Conservation (phyloP, 2,329 filamentous ascomycete genomes). For the Fusarium torreyae region DNA sequence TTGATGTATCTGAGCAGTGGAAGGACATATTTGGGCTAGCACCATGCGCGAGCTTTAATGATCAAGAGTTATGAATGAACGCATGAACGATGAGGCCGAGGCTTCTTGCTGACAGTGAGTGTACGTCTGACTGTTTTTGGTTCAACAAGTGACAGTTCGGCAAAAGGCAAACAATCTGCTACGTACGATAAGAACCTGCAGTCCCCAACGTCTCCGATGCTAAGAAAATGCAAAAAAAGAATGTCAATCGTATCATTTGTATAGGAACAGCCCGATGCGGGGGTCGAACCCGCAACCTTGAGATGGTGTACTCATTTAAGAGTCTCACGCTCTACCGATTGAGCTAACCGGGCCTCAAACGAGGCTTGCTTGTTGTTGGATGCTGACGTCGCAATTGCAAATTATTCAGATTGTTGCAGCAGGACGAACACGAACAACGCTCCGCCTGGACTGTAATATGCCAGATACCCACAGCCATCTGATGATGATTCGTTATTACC, state of each 20-base stretch:
- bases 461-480: too few relatives aligned
- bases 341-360: slow-evolving; percentile 56
- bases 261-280: slow-evolving; percentile 61
- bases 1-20: slow-evolving; percentile 8
- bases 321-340: slow-evolving; percentile 79
- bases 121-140: neutral
- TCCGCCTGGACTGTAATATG: too few relatives aligned
- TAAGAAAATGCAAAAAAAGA: slow-evolving; percentile 1
- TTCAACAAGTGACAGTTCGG: neutral
- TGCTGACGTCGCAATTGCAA: rapidly evolving
- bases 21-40: neutral
- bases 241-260: slow-evolving; percentile 39
- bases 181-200: neutral
- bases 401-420: neutral
- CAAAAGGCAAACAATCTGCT: neutral
- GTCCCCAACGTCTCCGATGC: rapidly evolving
- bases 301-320: slow-evolving; percentile 64
- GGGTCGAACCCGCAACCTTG: slow-evolving; percentile 71
- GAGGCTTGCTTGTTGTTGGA: slow-evolving; percentile 16
- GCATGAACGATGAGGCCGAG: neutral
- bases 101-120: neutral
- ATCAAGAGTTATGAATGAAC: slow-evolving; percentile 14
- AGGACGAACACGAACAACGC: too few relatives aligned
- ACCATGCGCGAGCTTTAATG: neutral
- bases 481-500: too few relatives aligned